phyloP scores from a whole-genome alignment of 139 green algal genomes.

The Chlamydomonas urium region DNA sequence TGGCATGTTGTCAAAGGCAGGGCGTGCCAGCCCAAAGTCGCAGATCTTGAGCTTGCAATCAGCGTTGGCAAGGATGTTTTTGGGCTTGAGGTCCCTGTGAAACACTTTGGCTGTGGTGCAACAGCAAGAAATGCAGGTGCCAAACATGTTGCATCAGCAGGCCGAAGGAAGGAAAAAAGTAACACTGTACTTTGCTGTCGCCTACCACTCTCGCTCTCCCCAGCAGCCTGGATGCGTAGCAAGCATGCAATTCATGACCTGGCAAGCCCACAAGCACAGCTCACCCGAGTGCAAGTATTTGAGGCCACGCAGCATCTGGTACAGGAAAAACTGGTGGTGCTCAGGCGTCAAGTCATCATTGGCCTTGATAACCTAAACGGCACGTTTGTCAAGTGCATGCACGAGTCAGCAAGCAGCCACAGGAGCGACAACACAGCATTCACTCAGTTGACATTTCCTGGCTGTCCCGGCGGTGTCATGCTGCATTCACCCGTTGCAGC shows the following conservation, averaged over 20 bases:
- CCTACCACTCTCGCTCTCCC: background rate
- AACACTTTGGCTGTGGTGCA: slow-evolving; percentile 84
- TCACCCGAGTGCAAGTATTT: slow-evolving; percentile 95
- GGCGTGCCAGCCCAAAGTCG: slow-evolving; percentile 89
- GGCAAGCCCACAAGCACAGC: no score
- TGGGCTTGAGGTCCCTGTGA: slow-evolving; percentile 95
- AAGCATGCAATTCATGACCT: no score
- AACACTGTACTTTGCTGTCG: background rate
- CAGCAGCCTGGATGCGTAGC: no score
- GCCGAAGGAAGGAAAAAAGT: background rate
- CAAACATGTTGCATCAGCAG: background rate
- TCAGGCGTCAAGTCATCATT: slow-evolving; percentile 99
- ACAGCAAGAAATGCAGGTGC: background rate
- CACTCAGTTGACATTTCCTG: no score
- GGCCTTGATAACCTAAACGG: slow-evolving; percentile 97
- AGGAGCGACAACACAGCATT: no score
- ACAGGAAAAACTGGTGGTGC: slow-evolving; percentile 99
- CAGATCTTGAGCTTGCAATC: slow-evolving; percentile 88
- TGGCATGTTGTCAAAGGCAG: slow-evolving; percentile 90
- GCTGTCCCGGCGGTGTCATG: no score
- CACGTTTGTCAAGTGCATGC: background rate
- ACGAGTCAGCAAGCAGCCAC: no score
- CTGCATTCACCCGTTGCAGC: no score
- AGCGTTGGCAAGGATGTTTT: slow-evolving; percentile 93
- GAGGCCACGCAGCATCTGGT: slow-evolving; percentile 94